Evolutionary conservation across 2,329 filamentous ascomycete genomes (phyloP).

Genomic region (Ascochyta viciae-villosae): DNA sequence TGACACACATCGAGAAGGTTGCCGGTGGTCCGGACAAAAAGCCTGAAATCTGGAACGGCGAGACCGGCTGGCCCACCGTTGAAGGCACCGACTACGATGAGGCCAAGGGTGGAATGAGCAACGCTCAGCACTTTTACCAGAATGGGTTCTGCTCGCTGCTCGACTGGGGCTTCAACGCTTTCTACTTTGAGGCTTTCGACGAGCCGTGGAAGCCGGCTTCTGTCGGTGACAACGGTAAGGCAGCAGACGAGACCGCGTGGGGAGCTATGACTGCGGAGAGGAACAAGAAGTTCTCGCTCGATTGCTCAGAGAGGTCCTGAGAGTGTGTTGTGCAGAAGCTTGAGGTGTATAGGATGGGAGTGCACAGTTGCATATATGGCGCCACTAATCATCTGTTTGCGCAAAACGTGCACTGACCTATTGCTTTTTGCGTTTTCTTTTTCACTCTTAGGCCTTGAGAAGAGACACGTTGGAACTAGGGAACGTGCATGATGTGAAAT

Average conservation of each 20-base stretch:
- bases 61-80: slow-evolving; percentile 36
- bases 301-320: slow-evolving; percentile 49
- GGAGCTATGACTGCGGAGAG: slow-evolving; percentile 69
- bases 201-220: slow-evolving; percentile 74
- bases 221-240: slow-evolving; percentile 67
- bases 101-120: slow-evolving; percentile 65
- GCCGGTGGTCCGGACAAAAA: slow-evolving; percentile 60
- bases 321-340: background rate
- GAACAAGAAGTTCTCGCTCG: slow-evolving; percentile 62
- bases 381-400: no score
- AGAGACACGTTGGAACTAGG: no score
- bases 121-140: slow-evolving; percentile 67
- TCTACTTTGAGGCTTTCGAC: slow-evolving; percentile 78
- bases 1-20: slow-evolving; percentile 66
- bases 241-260: slow-evolving; percentile 72
- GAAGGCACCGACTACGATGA: slow-evolving; percentile 67
- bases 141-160: slow-evolving; percentile 69
- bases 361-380: background rate
- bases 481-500: no score
- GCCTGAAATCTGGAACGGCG: slow-evolving; percentile 63
- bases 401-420: no score
- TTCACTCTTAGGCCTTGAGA: no score
- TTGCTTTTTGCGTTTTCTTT: no score
- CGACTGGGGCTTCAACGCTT: slow-evolving; percentile 71
- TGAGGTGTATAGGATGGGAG: background rate